A percentile compares a stretch with the other conserved stretches of the same genome.
phyloP scores from a whole-genome alignment of 495 filamentous ascomycete genomes.

The Amniculicola lignicola region DNA sequence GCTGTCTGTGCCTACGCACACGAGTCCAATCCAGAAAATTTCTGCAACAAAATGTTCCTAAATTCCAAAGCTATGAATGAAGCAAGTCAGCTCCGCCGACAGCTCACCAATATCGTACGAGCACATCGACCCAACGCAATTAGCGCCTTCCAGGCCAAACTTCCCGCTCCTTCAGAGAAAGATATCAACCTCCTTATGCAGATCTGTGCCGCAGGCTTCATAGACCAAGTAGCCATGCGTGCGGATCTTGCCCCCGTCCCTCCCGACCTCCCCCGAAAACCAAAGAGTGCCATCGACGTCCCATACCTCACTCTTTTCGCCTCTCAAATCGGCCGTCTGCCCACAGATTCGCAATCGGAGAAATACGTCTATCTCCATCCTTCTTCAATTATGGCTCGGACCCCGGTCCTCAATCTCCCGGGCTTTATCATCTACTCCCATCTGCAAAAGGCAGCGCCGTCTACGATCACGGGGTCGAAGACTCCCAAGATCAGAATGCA shows the following conservation, averaged over 20 bases:
- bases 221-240: slow-evolving; percentile 93
- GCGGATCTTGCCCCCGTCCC: slow-evolving; percentile 77
- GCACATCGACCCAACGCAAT: slow-evolving; percentile 69
- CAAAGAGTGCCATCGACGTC: slow-evolving; percentile 78
- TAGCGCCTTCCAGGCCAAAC: slow-evolving; percentile 51
- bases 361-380: slow-evolving; percentile 81
- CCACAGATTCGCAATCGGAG: slow-evolving; percentile 41
- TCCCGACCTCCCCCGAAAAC: slow-evolving; percentile 65
- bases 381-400: slow-evolving; percentile 69
- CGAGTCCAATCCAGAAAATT: slow-evolving; percentile 62
- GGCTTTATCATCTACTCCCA: slow-evolving; percentile 84
- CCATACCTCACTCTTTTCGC: slow-evolving; percentile 86
- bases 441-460: slow-evolving; percentile 66
- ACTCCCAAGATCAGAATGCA: slow-evolving; percentile 84
- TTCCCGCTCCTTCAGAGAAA: slow-evolving; percentile 66
- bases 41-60: slow-evolving; percentile 80
- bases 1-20: slow-evolving; percentile 81
- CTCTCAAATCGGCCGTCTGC: slow-evolving; percentile 46
- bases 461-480: slow-evolving; percentile 46
- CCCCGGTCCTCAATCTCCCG: slow-evolving; percentile 69
- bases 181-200: slow-evolving; percentile 82
- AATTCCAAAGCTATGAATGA: slow-evolving; percentile 82
- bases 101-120: slow-evolving; percentile 76
- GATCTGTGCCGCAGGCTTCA: slow-evolving; percentile 86
- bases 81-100: slow-evolving; percentile 72